Evolutionary conservation across 2,329 filamentous ascomycete species (phyloP).

Genomic region (Thyridium curvatum): DNA sequence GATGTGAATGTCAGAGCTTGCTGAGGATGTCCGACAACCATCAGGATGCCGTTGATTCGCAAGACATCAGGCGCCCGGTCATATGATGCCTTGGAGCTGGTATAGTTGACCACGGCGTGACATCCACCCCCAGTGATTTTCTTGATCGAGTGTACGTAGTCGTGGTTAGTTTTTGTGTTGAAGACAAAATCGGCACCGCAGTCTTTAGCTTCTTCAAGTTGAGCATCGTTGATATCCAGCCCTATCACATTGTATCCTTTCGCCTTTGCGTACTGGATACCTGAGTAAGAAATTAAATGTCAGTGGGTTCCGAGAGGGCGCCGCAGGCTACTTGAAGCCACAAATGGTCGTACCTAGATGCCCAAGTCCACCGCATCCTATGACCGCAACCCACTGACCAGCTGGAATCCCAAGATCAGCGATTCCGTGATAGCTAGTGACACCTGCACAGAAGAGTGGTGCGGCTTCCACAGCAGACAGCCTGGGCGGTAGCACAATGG

Average conservation of each 20-base stretch:
- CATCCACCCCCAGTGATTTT: constrained; percentile 2
- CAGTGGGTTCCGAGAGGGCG: too few species aligned
- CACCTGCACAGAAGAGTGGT: constrained; percentile 20
- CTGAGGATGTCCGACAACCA: constrained; percentile 6
- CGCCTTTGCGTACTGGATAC: constrained; percentile 15
- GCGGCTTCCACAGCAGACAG: constrained; percentile 14
- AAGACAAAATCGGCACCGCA: constrained; percentile 13
- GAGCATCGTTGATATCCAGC: constrained; percentile 13
- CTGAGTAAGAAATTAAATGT: too few species aligned
- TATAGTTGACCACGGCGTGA: constrained; percentile 6
- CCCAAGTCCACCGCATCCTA: constrained; percentile 18
- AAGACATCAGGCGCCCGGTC: neutral
- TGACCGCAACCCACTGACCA: constrained; percentile 15
- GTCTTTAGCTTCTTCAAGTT: constrained; percentile 8
- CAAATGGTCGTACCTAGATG: constrained; percentile 15
- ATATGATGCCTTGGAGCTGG: constrained; percentile 5
- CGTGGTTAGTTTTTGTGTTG: constrained; percentile 10
- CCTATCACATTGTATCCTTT: constrained; percentile 16
- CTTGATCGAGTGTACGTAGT: constrained; percentile 4
- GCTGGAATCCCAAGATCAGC: constrained; percentile 7
- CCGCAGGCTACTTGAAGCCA: too few species aligned
- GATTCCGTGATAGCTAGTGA: constrained; percentile 16
- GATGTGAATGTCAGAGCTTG: constrained; percentile 4
- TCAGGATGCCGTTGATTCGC: constrained; percentile 4
- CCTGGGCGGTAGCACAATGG: constrained; percentile 15